Evolutionary conservation across 495 filamentous ascomycete genomes (phyloP).

Genomic region (Penicillium chermesinum): DNA sequence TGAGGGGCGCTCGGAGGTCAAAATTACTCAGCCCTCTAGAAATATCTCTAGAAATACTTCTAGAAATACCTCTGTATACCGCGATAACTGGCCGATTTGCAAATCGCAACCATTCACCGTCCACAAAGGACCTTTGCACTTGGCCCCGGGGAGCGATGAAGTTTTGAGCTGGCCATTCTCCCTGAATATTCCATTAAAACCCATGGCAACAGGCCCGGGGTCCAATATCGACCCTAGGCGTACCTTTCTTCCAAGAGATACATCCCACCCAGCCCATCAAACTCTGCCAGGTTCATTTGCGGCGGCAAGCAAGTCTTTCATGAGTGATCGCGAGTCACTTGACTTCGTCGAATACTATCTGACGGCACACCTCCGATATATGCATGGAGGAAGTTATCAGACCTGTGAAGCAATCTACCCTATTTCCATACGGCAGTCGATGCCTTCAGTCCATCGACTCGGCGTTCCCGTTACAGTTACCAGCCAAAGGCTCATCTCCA

Average conservation of each 20-base stretch:
- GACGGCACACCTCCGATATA: not conserved
- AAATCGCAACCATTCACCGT: not conserved
- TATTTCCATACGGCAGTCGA: not conserved
- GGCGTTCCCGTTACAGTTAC: not conserved
- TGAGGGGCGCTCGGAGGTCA: not conserved
- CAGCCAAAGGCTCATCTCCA: not conserved
- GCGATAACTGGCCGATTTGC: not conserved
- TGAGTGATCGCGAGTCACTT: not conserved
- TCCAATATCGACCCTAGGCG: too few species aligned
- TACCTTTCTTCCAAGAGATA: not conserved
- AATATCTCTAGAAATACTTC: not conserved
- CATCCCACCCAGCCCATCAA: not conserved
- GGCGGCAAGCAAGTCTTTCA: not conserved
- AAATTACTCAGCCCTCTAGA: not conserved
- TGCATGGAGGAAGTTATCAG: not conserved
- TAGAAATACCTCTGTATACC: not conserved
- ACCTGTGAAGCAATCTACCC: not conserved
- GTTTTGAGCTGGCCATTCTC: not conserved
- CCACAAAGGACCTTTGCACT: not conserved
- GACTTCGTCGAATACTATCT: not conserved
- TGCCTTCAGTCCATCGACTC: not conserved
- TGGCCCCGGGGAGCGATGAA: not conserved
- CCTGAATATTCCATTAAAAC: not conserved
- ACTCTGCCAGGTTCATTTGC: not conserved
- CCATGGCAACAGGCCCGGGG: too few species aligned